A percentile compares a stretch with the other conserved stretches of the same genome.
phyloP scores from a whole-genome alignment of 768 basidiomycete species.

The Phylloporus rhodoxanthus region DNA sequence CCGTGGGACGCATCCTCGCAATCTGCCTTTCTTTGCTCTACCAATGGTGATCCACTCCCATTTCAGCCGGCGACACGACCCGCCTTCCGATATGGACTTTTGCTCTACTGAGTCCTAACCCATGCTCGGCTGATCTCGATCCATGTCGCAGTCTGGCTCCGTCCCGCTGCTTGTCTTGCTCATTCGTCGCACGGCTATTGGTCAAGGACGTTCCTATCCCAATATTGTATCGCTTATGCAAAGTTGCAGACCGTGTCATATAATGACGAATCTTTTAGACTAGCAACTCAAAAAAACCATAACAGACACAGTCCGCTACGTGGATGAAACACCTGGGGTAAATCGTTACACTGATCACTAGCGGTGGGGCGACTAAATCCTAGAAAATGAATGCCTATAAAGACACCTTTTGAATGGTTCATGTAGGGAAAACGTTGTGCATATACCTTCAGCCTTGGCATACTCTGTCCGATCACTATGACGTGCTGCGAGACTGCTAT shows the following conservation, averaged over 20 bases:
- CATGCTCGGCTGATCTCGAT: neutral
- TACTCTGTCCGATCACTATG: neutral
- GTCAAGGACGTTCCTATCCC: neutral
- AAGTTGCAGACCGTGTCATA: neutral
- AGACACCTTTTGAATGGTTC: neutral
- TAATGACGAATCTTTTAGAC: neutral
- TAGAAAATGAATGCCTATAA: neutral
- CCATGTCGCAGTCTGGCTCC: neutral
- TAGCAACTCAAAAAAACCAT: neutral
- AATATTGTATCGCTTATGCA: neutral
- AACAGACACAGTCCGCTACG: neutral
- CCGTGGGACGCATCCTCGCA: neutral
- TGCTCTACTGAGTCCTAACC: neutral
- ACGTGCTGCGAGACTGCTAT: neutral
- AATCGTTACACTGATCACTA: neutral
- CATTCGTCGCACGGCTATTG: neutral
- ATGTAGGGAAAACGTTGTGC: neutral
- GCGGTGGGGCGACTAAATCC: neutral
- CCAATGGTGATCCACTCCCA: neutral
- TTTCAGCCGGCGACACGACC: neutral
- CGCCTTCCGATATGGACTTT: neutral
- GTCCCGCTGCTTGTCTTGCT: neutral
- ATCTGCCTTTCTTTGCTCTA: neutral
- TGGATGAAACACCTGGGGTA: neutral
- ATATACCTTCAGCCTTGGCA: neutral